These are phyloP conservation scores for Discostella stelligeroides DNA, from an alignment of 108 stramenopile species.

Conservation along the genomic window DNA sequence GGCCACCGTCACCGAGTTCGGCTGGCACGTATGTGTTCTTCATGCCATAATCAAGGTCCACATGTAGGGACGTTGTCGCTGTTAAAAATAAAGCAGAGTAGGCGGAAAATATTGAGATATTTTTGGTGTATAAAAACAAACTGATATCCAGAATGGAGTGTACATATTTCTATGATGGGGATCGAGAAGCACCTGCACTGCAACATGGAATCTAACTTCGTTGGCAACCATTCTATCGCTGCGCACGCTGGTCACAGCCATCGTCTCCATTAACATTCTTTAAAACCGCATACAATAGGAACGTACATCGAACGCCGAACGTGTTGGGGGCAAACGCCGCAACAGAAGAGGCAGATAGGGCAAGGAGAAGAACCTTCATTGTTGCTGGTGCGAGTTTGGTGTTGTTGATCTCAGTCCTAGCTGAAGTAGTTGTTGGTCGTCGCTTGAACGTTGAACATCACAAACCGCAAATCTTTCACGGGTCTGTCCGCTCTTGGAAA, in stretches of 20 bases:
- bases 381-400: slow-evolving; percentile 6
- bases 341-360: slow-evolving; percentile 71
- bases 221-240: too few relatives aligned
- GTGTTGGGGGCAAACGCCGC: slow-evolving; percentile 82
- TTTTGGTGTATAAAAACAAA: not conserved
- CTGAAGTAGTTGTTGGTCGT: too few relatives aligned
- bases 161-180: too few relatives aligned
- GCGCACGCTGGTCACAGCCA: too few relatives aligned
- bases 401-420: too few relatives aligned
- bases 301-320: slow-evolving; percentile 81
- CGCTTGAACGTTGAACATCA: slow-evolving; percentile 10
- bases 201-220: too few relatives aligned
- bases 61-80: slow-evolving; percentile 48
- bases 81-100: not conserved
- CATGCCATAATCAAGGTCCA: slow-evolving; percentile 84
- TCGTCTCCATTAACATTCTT: too few relatives aligned
- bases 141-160: too few relatives aligned
- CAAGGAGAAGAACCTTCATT: slow-evolving; percentile 64
- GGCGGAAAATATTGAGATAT: not conserved
- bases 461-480: slow-evolving; percentile 2
- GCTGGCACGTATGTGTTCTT: slow-evolving; percentile 86
- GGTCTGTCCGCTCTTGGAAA: slow-evolving; percentile 8
- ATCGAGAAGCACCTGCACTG: too few relatives aligned
- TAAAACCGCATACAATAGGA: slow-evolving; percentile 3
- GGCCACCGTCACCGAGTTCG: slow-evolving; percentile 79